Evolutionary conservation across 441 rosid species (phyloP), one percentile per base, ranked within the genome.

Genomic region (Pelargonium citronellum): DNA sequence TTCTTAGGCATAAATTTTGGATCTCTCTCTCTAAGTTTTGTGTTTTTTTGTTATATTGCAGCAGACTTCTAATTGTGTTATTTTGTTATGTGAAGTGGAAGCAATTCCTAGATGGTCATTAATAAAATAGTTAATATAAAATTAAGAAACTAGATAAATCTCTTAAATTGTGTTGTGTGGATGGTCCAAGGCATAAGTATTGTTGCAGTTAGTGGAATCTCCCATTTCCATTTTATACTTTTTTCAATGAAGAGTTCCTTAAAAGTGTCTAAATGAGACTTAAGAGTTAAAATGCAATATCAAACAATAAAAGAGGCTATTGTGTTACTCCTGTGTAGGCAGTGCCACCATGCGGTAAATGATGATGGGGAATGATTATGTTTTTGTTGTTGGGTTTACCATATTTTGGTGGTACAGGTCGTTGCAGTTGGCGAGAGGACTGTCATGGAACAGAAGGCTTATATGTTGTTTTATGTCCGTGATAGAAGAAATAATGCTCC

Each of bases 391-490:
- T 46, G 13, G 37, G 60, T 37, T 66, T 68, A 15, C 74, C 62
- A 22, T 16, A 46, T 67, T 70, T 80, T 67, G n/a, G 74, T 84
- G 73, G 67, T 72, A 73, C 90, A 91, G 99, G 97, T 95, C 75
- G 19, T 70, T 69, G 95, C 83, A 77, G 99, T 91, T 73, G 82
- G 87, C 43, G 97, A 95, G 85, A 88, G 81, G 69, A 75, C 82
- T 41, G 97, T 95, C 73, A 78, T 92, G 64, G 81, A 88, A 10
- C 97, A 95, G 82, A 92, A 95, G 83, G 99, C 99, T 53, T 95
- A 92, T 79, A 95, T 95, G 99, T 60, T 95, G 72, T 95, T 95
- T 79, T 95, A 95, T 84, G 98, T 95, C 65, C 96, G 91, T 66
- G 96, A 91, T 74, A 80, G 89, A 84, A 87, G 73, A 77, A 80